phyloP scores from a whole-genome alignment of 2,329 filamentous ascomycete species.

The Diplodia corticola region DNA sequence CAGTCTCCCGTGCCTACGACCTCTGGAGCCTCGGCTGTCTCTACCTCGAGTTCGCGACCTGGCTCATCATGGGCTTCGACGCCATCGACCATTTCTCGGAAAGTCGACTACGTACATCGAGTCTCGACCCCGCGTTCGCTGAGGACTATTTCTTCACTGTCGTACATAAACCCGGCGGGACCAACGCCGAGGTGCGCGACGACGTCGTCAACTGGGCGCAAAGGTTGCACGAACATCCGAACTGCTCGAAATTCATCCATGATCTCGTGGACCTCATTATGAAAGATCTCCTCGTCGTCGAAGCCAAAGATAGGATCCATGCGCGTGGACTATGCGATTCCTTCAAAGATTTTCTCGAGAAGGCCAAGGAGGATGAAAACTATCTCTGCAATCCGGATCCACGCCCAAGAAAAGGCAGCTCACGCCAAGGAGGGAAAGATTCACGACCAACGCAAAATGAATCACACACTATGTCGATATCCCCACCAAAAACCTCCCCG shows the following conservation, averaged over 20 bases:
- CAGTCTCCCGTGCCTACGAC: conserved; percentile 40
- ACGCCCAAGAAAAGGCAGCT: neutral
- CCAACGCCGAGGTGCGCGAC: neutral
- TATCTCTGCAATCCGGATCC: neutral
- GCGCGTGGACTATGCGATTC: neutral
- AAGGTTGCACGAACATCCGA: neutral
- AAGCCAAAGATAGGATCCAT: neutral
- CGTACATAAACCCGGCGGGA: neutral
- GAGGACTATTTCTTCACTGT: conserved; percentile 4
- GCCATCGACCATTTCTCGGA: conserved; percentile 23
- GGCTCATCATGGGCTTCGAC: conserved; percentile 28
- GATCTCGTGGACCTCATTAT: neutral
- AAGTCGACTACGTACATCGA: neutral
- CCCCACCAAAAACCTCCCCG: no score
- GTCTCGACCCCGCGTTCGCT: neutral
- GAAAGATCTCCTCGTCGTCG: neutral
- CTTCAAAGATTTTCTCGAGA: neutral
- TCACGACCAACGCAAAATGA: no score
- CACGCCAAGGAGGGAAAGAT: no score
- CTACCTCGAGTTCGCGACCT: conserved; percentile 33
- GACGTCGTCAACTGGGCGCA: neutral
- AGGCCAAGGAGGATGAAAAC: neutral
- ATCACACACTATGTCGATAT: no score
- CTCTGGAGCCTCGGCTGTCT: conserved; percentile 37
- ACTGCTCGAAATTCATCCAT: neutral